Base-by-base conservation (phyloP, 768 basidiomycete species). In the Mycena haematopus region DNA sequence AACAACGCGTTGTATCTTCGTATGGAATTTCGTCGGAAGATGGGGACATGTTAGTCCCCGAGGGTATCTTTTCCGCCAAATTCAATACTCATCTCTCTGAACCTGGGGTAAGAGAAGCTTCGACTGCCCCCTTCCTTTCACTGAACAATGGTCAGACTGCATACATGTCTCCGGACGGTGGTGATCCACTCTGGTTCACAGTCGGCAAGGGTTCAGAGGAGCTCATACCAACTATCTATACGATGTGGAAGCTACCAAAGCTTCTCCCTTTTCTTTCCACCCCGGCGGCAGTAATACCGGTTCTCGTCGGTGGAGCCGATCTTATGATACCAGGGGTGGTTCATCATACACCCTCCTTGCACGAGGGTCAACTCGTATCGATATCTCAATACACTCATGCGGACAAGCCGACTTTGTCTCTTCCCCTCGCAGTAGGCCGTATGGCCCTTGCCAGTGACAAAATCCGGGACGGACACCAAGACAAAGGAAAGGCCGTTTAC, bases 291-390 rank as follows among this genome's bases (percentile, higher is more conserved):
- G 63, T 64, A n/a, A 84, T 93, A 38, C 88, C 88, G 1, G 79
- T 88, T 25, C 81, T 95, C 14, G 77, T 86, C 3, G 85, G 85
- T 11, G 93, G 93, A n/a, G 91, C 93, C 0, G 92, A 95, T 76
- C 82, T 95, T 9, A 94, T 95, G 92, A 86, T 91, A 35, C 91
- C 93, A 5, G 93, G 92, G 74, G 90, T 92, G 63, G 77, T 90
- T 45, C 82, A 85, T 70, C 79, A 81, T 65, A 75, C 85, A 21
- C 77, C 76, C 1, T 67, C 71, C 3, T 71, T 86, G 10, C 63
- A 66, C 9, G 75, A 81, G 45, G 77, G 78, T 24, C 83, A 88
- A 52, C 79, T 93, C 17, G 88, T 93, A 21, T 78, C 83, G n/a
- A 76, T 95, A 27, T 76, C 84, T 31, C 84, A 86, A 69, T 83